Evolutionary conservation across 2,329 filamentous ascomycete genomes (phyloP).

Genomic region (Fusarium heterosporum): DNA sequence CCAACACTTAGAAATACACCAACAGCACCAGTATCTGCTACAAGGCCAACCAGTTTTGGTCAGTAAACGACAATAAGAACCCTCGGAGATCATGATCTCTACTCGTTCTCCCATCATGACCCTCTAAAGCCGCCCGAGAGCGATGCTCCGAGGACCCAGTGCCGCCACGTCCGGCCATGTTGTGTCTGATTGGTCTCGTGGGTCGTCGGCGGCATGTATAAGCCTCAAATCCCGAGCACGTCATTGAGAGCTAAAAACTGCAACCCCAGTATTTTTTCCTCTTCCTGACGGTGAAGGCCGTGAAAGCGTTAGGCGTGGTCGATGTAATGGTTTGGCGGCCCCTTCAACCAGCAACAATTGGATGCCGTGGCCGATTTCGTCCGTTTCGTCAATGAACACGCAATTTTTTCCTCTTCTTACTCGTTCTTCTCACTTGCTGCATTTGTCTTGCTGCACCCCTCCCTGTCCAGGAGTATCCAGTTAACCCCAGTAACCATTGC

Average conservation of each 20-base stretch:
- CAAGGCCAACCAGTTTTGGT: neutral
- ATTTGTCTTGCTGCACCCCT: constrained; percentile 26
- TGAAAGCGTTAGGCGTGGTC: constrained; percentile 20
- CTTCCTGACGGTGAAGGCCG: constrained; percentile 36
- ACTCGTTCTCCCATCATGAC: constrained; percentile 27
- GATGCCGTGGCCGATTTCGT: constrained; percentile 40
- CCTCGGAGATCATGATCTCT: constrained; percentile 14
- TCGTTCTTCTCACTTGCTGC: constrained; percentile 19
- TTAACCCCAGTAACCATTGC: constrained; percentile 33
- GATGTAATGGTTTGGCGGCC: constrained; percentile 16
- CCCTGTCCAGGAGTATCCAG: constrained; percentile 2
- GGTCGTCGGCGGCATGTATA: constrained; percentile 47
- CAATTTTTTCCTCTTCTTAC: constrained; percentile 43
- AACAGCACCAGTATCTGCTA: neutral
- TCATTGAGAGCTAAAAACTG: constrained; percentile 49
- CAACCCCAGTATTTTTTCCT: constrained; percentile 46
- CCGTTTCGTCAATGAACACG: constrained; percentile 40
- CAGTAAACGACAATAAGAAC: neutral
- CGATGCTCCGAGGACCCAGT: constrained; percentile 47
- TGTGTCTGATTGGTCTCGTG: constrained; percentile 44
- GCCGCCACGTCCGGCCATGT: constrained; percentile 20
- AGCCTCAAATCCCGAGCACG: constrained; percentile 52
- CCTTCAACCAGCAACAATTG: constrained; percentile 23
- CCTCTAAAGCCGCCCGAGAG: constrained; percentile 37
- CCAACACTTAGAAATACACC: neutral